Conservation (phyloP, 495 filamentous ascomycete genomes). For the Schizothecium vesticola region DNA sequence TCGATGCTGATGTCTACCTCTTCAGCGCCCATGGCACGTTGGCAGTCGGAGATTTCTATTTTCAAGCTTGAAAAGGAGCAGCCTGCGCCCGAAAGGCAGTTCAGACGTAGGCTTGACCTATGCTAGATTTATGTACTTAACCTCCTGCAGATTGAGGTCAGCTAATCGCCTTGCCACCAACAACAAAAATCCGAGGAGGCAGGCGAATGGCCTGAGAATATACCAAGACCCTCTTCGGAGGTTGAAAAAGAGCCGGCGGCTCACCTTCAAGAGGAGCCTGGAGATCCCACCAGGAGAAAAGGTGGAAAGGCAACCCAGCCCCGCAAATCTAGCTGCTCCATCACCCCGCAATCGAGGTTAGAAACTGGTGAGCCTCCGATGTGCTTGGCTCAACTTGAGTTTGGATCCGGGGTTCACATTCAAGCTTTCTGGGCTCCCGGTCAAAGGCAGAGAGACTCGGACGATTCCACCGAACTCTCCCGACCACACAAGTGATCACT, state of each 20-base stretch:
- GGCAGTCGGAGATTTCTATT: not conserved
- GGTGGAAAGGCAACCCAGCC: not conserved
- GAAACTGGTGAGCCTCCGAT: not conserved
- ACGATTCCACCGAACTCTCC: not conserved
- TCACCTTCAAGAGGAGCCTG: not conserved
- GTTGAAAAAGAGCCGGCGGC: conserved; percentile 5
- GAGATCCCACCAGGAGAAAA: not conserved
- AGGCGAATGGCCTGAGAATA: not conserved
- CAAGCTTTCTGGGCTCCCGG: not conserved
- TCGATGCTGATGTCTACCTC: not conserved
- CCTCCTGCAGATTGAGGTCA: not conserved
- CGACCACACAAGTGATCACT: too few species aligned
- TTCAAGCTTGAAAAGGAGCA: not conserved
- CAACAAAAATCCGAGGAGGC: not conserved
- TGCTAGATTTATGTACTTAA: not conserved
- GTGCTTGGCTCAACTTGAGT: not conserved
- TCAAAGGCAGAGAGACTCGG: not conserved
- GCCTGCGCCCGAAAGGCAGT: not conserved
- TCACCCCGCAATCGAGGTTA: not conserved
- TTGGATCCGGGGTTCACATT: not conserved
- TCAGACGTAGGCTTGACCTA: not conserved
- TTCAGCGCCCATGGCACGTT: not conserved
- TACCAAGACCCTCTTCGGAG: not conserved
- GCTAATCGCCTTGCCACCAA: not conserved
- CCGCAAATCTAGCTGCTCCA: not conserved